Evolutionary conservation across 768 basidiomycete genomes (phyloP), one percentile per base, ranked within the genome.

Genomic region (Coprinopsis sp.): DNA sequence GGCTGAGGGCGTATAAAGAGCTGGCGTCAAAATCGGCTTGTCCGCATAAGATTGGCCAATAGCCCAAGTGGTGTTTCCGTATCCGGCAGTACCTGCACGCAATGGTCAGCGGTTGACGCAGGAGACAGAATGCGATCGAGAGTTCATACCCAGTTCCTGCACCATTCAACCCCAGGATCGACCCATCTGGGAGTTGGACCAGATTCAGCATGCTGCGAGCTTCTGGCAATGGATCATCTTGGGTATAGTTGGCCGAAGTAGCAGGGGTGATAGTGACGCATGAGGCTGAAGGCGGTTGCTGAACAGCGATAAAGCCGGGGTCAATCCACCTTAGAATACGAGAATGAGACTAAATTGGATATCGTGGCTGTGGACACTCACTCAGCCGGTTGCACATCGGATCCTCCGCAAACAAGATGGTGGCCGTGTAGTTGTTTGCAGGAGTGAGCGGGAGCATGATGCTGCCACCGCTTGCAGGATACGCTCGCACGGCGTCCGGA

Each of bases 351-450:
- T 27, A 3, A 16, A 27, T 14, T 24, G 16, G 4, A 40, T 38
- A 34, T n/a, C 24, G n/a, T n/a, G n/a, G n/a, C n/a, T n/a, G n/a
- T n/a, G 21, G n/a, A 29, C 4, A 12, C 66, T 59, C 61, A 75
- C 79, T 69, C 54, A 53, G 73, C 63, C 11, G 70, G 52, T 24
- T 70, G 58, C 18, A 82, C 64, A 55, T 82, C 73, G 23, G 82
- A 80, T 2, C 91, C 91, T 16, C 91, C 90, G 51, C 90, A 94
- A 92, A 88, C 50, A 94, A 56, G 37, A 91, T 64, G 0, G 87
- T 88, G 3, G 87, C 86, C 1, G 84, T 87, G 73, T 80, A 94
- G 60, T 87, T 85, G 61, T 91, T 91, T 11, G 74, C 77, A 1
- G 86, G 82, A 1, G 84, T 91, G 16, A 93, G 69, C 1, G 89